A percentile compares a stretch with the other conserved stretches of the same genome.
phyloP scores from a whole-genome alignment of 169 alveolate genomes.

The Perkinsus olseni region DNA sequence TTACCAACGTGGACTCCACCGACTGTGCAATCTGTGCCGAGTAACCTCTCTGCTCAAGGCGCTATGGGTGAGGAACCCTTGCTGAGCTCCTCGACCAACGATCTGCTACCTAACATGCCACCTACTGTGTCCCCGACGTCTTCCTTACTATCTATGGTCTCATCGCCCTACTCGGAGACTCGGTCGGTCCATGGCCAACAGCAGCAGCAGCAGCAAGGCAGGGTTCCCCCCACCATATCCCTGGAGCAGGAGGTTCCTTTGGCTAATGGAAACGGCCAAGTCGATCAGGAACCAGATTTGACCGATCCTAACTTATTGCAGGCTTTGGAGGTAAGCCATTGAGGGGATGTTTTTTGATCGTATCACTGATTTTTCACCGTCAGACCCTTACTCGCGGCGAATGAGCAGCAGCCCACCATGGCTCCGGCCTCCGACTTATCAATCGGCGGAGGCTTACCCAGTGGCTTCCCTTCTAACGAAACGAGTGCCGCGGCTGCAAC shows the following conservation, averaged over 20 bases:
- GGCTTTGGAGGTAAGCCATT: not conserved
- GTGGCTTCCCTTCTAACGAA: not conserved
- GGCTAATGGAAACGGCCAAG: not conserved
- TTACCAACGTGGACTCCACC: not conserved
- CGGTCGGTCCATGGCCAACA: not conserved
- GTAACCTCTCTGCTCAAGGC: not conserved
- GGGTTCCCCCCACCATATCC: not conserved
- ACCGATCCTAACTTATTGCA: not conserved
- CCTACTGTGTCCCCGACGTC: not conserved
- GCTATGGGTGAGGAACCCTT: not conserved
- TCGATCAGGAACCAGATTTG: not conserved
- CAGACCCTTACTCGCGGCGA: not conserved
- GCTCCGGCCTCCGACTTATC: no score
- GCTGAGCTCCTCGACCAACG: not conserved
- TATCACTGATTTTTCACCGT: not conserved
- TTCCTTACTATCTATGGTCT: not conserved
- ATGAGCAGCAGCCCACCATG: not conserved
- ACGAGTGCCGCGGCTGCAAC: not conserved
- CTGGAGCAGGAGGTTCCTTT: not conserved
- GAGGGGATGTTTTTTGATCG: no score
- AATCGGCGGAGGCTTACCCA: not conserved
- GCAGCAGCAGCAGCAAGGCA: no score
- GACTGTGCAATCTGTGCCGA: not conserved
- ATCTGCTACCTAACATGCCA: not conserved
- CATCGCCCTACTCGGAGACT: not conserved